Evolutionary conservation across 179 eudicot species (phyloP).

Genomic region (Carnegiea gigantea): DNA sequence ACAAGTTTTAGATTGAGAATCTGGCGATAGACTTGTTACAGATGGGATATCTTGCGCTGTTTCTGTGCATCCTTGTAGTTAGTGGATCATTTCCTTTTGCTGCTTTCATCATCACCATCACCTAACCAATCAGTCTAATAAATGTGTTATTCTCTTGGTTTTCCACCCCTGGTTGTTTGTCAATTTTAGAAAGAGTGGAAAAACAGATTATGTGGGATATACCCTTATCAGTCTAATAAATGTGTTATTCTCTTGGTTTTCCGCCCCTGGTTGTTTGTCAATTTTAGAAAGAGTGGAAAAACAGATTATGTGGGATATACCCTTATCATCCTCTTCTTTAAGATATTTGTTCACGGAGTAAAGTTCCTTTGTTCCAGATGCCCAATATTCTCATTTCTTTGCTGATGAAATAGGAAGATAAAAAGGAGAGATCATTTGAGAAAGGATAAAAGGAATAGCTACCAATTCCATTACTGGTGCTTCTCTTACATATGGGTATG

Average conservation of each 20-base stretch:
- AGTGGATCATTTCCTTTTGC: too few relatives aligned
- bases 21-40: background rate
- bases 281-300: background rate
- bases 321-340: constrained; percentile 24
- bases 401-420: constrained; percentile 20
- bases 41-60: background rate
- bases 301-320: constrained; percentile 14
- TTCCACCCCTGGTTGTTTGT: constrained; percentile 6
- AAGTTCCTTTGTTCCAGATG: background rate
- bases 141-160: background rate
- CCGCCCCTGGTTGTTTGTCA: constrained; percentile 8
- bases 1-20: background rate
- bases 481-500: background rate
- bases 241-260: background rate
- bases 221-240: constrained; percentile 13
- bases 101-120: constrained; percentile 26
- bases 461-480: background rate
- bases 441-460: constrained; percentile 5
- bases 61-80: background rate
- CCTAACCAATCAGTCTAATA: constrained; percentile 10
- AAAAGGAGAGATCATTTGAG: constrained; percentile 9
- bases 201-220: constrained; percentile 16
- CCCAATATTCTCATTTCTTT: constrained; percentile 28
- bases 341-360: constrained; percentile 20
- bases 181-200: background rate